Evolutionary conservation across 1,139 yeast genomes (phyloP), one percentile per base, ranked within the genome.

Genomic region (Candida labiduridarum): DNA sequence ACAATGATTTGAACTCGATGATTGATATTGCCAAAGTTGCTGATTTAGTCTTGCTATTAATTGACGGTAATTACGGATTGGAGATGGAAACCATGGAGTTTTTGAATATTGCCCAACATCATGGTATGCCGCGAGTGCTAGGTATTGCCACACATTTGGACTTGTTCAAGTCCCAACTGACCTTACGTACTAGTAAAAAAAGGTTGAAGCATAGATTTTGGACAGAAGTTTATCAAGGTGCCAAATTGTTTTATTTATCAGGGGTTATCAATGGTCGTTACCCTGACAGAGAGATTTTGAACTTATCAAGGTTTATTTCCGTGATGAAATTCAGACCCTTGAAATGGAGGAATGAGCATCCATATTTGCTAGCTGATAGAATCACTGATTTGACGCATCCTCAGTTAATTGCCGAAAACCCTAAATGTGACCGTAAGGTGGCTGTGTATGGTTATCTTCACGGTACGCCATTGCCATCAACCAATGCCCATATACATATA

Each of bases 41-140:
- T 0, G 99, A 95, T 68, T 76, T 95, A 56, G 96, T 95, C 18
- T 76, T 95, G 50, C 69, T 95, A 54, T 73, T 94, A 78, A 84
- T 95, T 55, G 99, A 95, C 72, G 99, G 99, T 55, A 95, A 95
- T 67, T 95, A 90, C 66, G 99, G 99, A 4, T 84, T 95, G 56
- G 99, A 95, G 72, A 95, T 95, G 99, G 99, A 95, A 69, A 95
- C 99, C 14, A 95, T 95, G 99, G 99, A 95, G 69, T 95, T 95
- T 65, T 78, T 95, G 56, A 95, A 95, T 64, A 82, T 95, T 58
- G 95, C 97, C 5, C 96, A 95, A 60, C 97, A 95, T 63, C 99
- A 95, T 66, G 99, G 99, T 68, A 94, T 95, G 92, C 99, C 99
- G 44, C 82, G 97, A 64, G 96, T 95, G 27, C 78, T 95, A 48